Conservation (phyloP, 176 grass and related monocot genomes). For the Hyparrhenia diplandra region DNA sequence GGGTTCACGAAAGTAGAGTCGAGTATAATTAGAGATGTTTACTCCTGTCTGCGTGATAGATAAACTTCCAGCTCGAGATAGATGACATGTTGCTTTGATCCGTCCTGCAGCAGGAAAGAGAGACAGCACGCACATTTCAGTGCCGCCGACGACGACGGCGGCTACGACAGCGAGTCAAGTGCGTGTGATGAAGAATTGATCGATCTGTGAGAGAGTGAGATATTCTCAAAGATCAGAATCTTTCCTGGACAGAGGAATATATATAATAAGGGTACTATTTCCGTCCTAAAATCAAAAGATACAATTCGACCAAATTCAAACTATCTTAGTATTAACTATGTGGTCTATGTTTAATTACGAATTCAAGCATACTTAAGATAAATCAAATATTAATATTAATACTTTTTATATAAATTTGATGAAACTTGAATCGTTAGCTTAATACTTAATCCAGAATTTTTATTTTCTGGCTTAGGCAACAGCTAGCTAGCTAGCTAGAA, state of each 20-base stretch:
- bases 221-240: slow-evolving; percentile 26
- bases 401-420: not conserved
- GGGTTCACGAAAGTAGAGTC: not conserved
- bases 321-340: too few species aligned
- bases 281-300: not conserved
- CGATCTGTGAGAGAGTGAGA: not conserved
- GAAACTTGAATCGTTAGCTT: not conserved
- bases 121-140: slow-evolving; percentile 20
- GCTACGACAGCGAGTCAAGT: slow-evolving; percentile 18
- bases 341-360: too few species aligned
- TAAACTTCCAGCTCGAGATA: not conserved
- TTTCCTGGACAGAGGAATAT: slow-evolving; percentile 11
- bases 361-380: too few species aligned
- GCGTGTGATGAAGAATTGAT: not conserved
- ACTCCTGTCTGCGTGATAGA: not conserved
- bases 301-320: not conserved
- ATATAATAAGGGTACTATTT: not conserved
- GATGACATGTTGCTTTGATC: slow-evolving; percentile 10
- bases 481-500: not conserved
- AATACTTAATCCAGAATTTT: too few species aligned
- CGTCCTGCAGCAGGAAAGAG: not conserved
- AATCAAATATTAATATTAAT: too few species aligned
- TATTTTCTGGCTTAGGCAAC: too few species aligned
- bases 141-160: not conserved
- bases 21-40: not conserved